These are phyloP conservation scores for Gnaphalium uliginosum DNA, from an alignment of 129 eudicot genomes.

Conservation along the genomic window DNA sequence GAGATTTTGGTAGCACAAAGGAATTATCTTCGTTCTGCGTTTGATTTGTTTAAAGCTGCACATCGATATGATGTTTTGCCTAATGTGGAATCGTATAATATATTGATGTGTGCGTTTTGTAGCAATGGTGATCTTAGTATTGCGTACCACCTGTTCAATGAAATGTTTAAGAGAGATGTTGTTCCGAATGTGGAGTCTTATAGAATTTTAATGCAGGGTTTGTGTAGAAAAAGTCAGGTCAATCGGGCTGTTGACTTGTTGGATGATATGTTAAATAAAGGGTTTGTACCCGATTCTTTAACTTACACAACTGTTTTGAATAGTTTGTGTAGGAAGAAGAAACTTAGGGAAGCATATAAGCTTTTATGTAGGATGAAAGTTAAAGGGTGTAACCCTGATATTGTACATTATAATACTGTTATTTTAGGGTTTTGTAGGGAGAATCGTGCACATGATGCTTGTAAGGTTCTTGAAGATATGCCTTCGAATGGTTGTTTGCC, in stretches of 20 bases:
- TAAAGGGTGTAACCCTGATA: conserved; percentile 84
- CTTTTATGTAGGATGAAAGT: conserved; percentile 88
- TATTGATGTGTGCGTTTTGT: conserved; percentile 74
- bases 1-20: conserved; percentile 44
- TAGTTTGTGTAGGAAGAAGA: conserved; percentile 85
- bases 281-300: conserved; percentile 72
- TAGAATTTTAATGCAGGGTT: conserved; percentile 70
- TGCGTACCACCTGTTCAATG: conserved; percentile 64
- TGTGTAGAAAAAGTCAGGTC: conserved; percentile 90
- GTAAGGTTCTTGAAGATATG: conserved; percentile 86
- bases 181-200: conserved; percentile 71
- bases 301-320: conserved; percentile 69
- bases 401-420: conserved; percentile 83
- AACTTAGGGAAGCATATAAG: conserved; percentile 89
- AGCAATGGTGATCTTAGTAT: conserved; percentile 56
- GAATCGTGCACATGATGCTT: conserved; percentile 71
- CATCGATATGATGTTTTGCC: conserved; percentile 51
- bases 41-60: conserved; percentile 59
- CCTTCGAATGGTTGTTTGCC: conserved; percentile 72
- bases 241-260: conserved; percentile 68
- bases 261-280: conserved; percentile 90
- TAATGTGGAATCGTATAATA: conserved; percentile 64
- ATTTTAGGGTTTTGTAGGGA: conserved; percentile 73
- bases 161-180: conserved; percentile 74
- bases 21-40: conserved; percentile 52